Conservation (phyloP, 768 basidiomycete species). For the Lentinula guzmanii region DNA sequence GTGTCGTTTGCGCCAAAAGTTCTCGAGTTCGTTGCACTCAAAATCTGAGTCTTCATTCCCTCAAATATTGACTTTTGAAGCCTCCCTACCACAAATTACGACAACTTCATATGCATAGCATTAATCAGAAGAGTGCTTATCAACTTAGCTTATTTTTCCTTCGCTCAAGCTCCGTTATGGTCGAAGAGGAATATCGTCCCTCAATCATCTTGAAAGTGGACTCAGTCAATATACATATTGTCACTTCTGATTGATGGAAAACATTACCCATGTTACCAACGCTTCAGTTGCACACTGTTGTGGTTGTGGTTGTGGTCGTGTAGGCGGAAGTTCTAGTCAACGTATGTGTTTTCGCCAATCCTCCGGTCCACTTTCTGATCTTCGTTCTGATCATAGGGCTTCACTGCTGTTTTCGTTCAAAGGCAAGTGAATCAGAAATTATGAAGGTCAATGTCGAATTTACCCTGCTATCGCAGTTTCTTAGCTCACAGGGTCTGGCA, state of each 20-base stretch:
- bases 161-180: no score
- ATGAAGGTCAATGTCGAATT: not conserved
- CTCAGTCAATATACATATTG: no score
- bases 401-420: constrained; percentile 45
- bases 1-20: no score
- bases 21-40: no score
- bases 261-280: not conserved
- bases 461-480: not conserved
- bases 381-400: constrained; percentile 21
- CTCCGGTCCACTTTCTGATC: not conserved
- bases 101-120: no score
- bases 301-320: not conserved
- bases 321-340: constrained; percentile 47
- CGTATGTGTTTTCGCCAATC: constrained; percentile 15
- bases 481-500: constrained; percentile 28
- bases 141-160: no score
- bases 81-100: no score
- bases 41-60: no score
- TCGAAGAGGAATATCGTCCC: no score
- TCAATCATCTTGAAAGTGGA: no score
- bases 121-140: no score
- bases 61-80: no score
- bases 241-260: not conserved
- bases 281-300: not conserved
- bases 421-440: constrained; percentile 19